Evolutionary conservation across 768 basidiomycete species (phyloP), one percentile per base, ranked within the genome.

Genomic region (Cystobasidiopsis lactophilus): DNA sequence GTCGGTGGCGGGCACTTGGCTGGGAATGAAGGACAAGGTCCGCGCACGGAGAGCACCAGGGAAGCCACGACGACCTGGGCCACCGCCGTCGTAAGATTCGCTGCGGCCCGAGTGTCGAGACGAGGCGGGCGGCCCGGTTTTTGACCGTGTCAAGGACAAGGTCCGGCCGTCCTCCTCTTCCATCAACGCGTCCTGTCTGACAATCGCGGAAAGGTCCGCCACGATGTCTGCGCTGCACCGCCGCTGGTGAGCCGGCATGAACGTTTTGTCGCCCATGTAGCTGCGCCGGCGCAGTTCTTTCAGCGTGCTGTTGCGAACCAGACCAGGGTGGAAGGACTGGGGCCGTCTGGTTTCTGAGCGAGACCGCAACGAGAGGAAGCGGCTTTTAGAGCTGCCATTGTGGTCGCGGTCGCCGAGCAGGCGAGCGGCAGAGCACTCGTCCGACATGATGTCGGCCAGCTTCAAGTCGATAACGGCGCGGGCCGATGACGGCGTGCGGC

Each of bases 371-470:
- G 16, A n/a, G 23, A 30, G 14, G 24, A 27, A 27, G 29, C 18
- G 27, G n/a, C 9, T 29, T 13, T 29, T 4, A 4, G 14, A 16
- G 4, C 10, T 29, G 14, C 45, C 10, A 26, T 16, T 52, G 54
- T 40, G 45, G 16, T 54, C 52, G 1, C 55, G 55, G 3, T 51
- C 52, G 0, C 52, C 54, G 11, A 52, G 51, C 2, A 55, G 53
- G 2, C 88, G 75, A 16, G 79, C 80, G 2, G 74, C 72, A 26
- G 79, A 66, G 57, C 81, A 80, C 23, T 71, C 70, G 54, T 79
- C 77, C 11, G 85, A 86, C 59, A 80, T 77, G 53, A 93, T 76
- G 61, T 91, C 88, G 43, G 74, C 72, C 18, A 95, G 69, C 11
- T 77, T 77, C 40, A 79, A 75, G 60, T 91, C 86, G 48, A 85